Percentiles rank a stretch among this genome's conserved stretches.
phyloP scores from a whole-genome alignment of 306 rosid genomes.

The Fagus crenata region DNA sequence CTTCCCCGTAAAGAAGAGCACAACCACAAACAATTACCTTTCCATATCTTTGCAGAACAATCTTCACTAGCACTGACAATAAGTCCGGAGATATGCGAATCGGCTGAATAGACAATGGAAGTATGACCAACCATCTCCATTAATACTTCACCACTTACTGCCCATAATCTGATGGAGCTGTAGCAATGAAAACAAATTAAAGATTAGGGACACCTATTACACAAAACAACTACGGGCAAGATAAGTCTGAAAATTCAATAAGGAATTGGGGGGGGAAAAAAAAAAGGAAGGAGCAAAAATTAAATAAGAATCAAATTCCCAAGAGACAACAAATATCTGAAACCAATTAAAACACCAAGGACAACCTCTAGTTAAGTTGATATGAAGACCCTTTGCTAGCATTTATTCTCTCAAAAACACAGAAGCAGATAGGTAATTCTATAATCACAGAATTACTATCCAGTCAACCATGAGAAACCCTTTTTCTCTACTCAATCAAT shows the following conservation, averaged over 20 bases:
- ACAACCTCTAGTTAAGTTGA: not conserved
- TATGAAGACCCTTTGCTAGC: not conserved
- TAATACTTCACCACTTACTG: constrained; percentile 69
- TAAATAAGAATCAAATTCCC: not conserved
- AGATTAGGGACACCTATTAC: constrained; percentile 4
- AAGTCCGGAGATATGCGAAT: constrained; percentile 83
- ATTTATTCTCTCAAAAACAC: not conserved
- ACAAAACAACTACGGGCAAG: constrained; percentile 2
- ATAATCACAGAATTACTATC: not conserved
- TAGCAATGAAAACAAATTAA: constrained; percentile 30
- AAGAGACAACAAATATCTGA: not conserved
- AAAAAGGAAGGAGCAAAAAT: not conserved
- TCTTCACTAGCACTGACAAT: constrained; percentile 90
- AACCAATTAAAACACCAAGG: constrained; percentile 4
- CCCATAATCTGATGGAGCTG: constrained; percentile 92
- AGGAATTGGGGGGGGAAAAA: not conserved
- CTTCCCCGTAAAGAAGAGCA: constrained; percentile 13
- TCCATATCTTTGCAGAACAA: constrained; percentile 88
- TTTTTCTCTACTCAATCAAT: not conserved
- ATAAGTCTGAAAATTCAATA: not conserved
- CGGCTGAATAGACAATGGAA: constrained; percentile 90
- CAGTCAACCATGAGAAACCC: not conserved
- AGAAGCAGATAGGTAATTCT: not conserved
- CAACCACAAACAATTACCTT: constrained; percentile 54
- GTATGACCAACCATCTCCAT: constrained; percentile 97